Percentiles rank a stretch among this genome's conserved stretches.
These are phyloP conservation scores for Aspergillus sp. DNA, from an alignment of 2,329 filamentous ascomycete genomes.

Conservation along the genomic window DNA sequence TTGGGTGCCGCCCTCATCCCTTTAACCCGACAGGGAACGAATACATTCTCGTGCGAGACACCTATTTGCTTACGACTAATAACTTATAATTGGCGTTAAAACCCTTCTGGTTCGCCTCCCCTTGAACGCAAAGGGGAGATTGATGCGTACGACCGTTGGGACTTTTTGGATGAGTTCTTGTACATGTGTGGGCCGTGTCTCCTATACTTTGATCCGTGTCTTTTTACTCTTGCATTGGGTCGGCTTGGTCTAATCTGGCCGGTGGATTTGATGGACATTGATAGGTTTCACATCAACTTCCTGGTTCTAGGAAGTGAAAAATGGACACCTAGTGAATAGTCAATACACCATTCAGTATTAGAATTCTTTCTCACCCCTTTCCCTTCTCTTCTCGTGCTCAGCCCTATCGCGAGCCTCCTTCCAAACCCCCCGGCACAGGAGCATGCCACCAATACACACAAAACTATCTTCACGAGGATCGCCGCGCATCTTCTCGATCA, in stretches of 20 bases:
- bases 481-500: no score
- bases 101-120: neutral
- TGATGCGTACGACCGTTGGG: neutral
- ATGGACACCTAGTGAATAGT: neutral
- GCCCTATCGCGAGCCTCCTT: no score
- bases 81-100: constrained; percentile 12
- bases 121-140: neutral
- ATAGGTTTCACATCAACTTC: neutral
- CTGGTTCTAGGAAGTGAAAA: neutral
- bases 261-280: neutral
- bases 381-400: no score
- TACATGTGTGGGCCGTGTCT: constrained; percentile 6
- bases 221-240: constrained; percentile 2
- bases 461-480: no score
- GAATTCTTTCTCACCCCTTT: no score
- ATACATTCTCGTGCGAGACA: constrained; percentile 9
- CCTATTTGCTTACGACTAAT: constrained; percentile 9
- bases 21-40: neutral
- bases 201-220: constrained; percentile 1
- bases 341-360: neutral
- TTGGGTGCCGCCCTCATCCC: neutral
- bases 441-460: no score
- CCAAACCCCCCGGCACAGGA: no score
- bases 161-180: constrained; percentile 8
- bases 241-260: neutral